Percentiles rank a stretch among this genome's conserved stretches.
Conservation (phyloP, 169 alveolate species). For the Plasmodium berghei region DNA sequence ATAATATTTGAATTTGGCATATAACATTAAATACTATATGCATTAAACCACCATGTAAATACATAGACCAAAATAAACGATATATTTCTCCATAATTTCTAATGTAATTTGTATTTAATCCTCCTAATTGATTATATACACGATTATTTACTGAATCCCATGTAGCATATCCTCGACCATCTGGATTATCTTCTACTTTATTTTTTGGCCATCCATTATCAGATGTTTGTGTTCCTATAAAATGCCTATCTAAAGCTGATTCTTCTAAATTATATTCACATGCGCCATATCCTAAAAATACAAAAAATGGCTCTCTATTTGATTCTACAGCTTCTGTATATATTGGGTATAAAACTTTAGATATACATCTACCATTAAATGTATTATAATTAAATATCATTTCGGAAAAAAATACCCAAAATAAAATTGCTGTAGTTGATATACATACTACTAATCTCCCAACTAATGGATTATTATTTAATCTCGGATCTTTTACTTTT, state of each 20-base stretch:
- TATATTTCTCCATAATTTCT: slow-evolving; percentile 88
- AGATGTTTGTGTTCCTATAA: slow-evolving; percentile 80
- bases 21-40: slow-evolving; percentile 87
- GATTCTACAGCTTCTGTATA: slow-evolving; percentile 30
- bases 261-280: slow-evolving; percentile 85
- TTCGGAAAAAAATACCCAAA: slow-evolving; percentile 80
- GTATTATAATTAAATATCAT: slow-evolving; percentile 83
- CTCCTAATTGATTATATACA: slow-evolving; percentile 81
- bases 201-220: slow-evolving; percentile 87
- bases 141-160: slow-evolving; percentile 83
- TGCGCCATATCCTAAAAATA: slow-evolving; percentile 88
- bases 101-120: slow-evolving; percentile 83
- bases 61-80: slow-evolving; percentile 90
- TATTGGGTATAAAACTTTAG: slow-evolving; percentile 85
- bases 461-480: slow-evolving; percentile 78
- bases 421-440: slow-evolving; percentile 67
- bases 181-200: slow-evolving; percentile 77
- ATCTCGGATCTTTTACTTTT: slow-evolving; percentile 77
- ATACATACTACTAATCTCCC: slow-evolving; percentile 80
- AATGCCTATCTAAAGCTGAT: slow-evolving; percentile 76
- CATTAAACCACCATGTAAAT: slow-evolving; percentile 89
- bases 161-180: slow-evolving; percentile 62
- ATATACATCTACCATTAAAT: slow-evolving; percentile 87
- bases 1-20: slow-evolving; percentile 88
- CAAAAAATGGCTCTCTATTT: slow-evolving; percentile 78